These are phyloP conservation scores for Leccinum barrowsii DNA, from an alignment of 768 basidiomycete species.

Conservation along the genomic window DNA sequence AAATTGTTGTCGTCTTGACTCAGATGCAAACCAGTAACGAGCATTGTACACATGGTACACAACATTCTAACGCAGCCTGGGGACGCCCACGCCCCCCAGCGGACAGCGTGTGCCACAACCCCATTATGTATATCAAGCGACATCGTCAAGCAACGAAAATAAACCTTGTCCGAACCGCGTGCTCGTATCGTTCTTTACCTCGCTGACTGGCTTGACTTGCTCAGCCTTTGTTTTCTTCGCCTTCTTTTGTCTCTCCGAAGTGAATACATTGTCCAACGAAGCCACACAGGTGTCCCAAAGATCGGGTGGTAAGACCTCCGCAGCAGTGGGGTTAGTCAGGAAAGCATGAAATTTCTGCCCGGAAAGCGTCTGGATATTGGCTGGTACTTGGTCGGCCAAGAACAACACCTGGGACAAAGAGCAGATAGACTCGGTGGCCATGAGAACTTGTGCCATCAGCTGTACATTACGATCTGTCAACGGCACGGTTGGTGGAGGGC, in stretches of 20 bases:
- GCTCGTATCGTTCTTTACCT: slow-evolving; percentile 23
- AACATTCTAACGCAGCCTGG: neutral
- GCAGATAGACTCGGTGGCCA: slow-evolving; percentile 57
- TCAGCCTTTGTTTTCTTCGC: slow-evolving; percentile 33
- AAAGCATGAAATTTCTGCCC: slow-evolving; percentile 56
- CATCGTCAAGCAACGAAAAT: slow-evolving; percentile 44
- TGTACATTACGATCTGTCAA: slow-evolving; percentile 63
- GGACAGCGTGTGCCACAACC: neutral
- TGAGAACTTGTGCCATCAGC: slow-evolving; percentile 59
- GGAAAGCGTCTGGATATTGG: slow-evolving; percentile 50
- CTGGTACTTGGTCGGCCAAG: slow-evolving; percentile 45
- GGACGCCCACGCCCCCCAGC: neutral
- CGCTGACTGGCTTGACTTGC: slow-evolving; percentile 8
- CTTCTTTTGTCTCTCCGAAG: slow-evolving; percentile 46
- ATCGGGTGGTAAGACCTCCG: slow-evolving; percentile 26
- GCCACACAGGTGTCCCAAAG: slow-evolving; percentile 47
- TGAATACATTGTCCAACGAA: slow-evolving; percentile 48
- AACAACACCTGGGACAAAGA: slow-evolving; percentile 61
- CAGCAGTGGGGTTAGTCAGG: slow-evolving; percentile 35
- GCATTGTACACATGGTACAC: neutral
- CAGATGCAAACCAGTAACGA: no score
- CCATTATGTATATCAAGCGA: slow-evolving; percentile 24
- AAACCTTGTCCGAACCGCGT: slow-evolving; percentile 12
- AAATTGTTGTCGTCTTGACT: no score
- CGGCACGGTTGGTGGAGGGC: slow-evolving; percentile 16